Percentiles rank a stretch among this genome's conserved stretches.
Conservation (phyloP, 1,284 basidiomycete species). For the Paramarasmius palmivorus region DNA sequence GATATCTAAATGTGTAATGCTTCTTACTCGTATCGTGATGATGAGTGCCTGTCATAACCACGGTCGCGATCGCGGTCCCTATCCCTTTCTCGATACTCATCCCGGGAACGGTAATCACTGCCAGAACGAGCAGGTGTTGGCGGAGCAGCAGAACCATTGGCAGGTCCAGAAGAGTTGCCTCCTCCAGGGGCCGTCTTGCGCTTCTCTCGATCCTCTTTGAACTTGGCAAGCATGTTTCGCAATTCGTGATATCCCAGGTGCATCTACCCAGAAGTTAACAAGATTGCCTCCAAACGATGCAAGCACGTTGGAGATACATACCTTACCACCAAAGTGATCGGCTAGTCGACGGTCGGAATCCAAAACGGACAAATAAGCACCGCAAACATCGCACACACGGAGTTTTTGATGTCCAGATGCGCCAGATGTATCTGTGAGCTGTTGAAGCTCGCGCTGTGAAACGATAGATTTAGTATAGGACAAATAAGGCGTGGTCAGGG, state of each 20-base stretch:
- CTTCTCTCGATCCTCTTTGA: slow-evolving; percentile 86
- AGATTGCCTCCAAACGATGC: background rate
- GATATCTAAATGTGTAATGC: too few species aligned
- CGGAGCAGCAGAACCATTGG: slow-evolving; percentile 30
- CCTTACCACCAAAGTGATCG: slow-evolving; percentile 99
- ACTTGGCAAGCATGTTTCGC: slow-evolving; percentile 89
- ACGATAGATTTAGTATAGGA: slow-evolving; percentile 17
- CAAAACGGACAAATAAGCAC: slow-evolving; percentile 95
- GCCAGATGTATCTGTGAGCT: slow-evolving; percentile 96
- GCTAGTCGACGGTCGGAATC: slow-evolving; percentile 98
- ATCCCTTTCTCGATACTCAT: slow-evolving; percentile 59
- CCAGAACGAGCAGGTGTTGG: slow-evolving; percentile 37
- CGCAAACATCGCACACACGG: slow-evolving; percentile 98
- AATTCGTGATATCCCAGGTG: slow-evolving; percentile 98
- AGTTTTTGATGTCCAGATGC: slow-evolving; percentile 99
- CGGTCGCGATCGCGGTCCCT: slow-evolving; percentile 66
- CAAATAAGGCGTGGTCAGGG: slow-evolving; percentile 10
- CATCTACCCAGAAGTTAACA: slow-evolving; percentile 63
- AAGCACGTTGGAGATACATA: slow-evolving; percentile 34
- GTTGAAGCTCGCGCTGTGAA: slow-evolving; percentile 85
- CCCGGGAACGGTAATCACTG: slow-evolving; percentile 55
- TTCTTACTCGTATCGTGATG: slow-evolving; percentile 78
- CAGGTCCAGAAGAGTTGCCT: slow-evolving; percentile 14
- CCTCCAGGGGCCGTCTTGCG: slow-evolving; percentile 59
- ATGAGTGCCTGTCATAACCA: slow-evolving; percentile 68